Evolutionary conservation across 768 basidiomycete genomes (phyloP).

Genomic region (Clitopilus hobsonii): DNA sequence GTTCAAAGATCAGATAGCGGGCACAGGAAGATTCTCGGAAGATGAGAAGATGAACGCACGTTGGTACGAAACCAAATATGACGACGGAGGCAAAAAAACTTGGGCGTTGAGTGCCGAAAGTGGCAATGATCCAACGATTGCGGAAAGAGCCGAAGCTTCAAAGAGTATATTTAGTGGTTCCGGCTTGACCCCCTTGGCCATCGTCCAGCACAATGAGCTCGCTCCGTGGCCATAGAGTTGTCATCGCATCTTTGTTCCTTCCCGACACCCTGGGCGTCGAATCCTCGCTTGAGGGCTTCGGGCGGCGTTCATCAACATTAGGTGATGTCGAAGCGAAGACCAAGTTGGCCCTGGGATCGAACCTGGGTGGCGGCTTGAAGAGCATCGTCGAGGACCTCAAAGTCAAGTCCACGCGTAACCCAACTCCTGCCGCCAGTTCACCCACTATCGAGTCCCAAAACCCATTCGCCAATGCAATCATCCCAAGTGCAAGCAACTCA

Average conservation of each 20-base stretch:
- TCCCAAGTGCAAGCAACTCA: conserved; percentile 12
- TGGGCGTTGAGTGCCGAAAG: conserved; percentile 1
- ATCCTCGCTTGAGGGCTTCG: conserved; percentile 47
- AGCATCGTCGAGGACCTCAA: conserved; percentile 80
- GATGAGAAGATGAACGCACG: conserved; percentile 3
- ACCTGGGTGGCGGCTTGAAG: conserved; percentile 38
- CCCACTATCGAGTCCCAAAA: conserved; percentile 43
- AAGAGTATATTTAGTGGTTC: conserved; percentile 1
- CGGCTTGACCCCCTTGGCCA: not conserved
- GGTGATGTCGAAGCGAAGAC: conserved; percentile 8
- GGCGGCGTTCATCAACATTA: conserved; percentile 14
- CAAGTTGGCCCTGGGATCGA: conserved; percentile 13
- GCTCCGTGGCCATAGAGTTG: conserved; percentile 65
- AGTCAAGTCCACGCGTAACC: conserved; percentile 47
- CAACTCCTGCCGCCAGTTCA: conserved; percentile 35
- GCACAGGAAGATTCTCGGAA: not conserved
- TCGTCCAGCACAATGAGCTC: conserved; percentile 48
- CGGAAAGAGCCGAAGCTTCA: conserved; percentile 11
- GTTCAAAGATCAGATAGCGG: not conserved
- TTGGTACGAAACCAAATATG: conserved; percentile 1
- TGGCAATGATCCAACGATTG: conserved; percentile 14
- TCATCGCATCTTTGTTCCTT: conserved; percentile 84
- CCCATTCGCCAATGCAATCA: conserved; percentile 51
- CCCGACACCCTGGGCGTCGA: conserved; percentile 67
- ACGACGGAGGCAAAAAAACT: conserved; percentile 5